phyloP scores from a whole-genome alignment of 495 filamentous ascomycete species.

The Neurospora africana region DNA sequence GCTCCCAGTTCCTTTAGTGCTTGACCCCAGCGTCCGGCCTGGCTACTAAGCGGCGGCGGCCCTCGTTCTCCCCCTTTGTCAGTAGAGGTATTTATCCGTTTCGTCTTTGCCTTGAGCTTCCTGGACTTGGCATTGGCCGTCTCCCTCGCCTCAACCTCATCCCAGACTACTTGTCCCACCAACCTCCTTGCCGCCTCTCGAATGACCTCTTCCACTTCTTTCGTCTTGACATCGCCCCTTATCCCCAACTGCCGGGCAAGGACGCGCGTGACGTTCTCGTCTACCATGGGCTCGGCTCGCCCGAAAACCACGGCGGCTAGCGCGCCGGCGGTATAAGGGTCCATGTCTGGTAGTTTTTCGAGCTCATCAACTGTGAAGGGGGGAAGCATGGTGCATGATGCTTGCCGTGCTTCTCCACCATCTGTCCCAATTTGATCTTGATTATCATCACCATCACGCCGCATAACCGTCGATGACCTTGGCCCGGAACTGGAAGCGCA shows the following conservation, averaged over 20 bases:
- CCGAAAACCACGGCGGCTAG: conserved; percentile 37
- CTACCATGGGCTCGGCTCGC: conserved; percentile 31
- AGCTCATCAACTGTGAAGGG: conserved; percentile 9
- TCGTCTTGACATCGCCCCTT: conserved; percentile 1
- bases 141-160: conserved; percentile 5
- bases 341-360: conserved; percentile 31
- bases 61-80: too few relatives aligned
- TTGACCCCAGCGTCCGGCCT: background rate
- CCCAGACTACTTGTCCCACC: conserved; percentile 24
- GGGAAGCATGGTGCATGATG: too few relatives aligned
- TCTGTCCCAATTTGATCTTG: too few relatives aligned
- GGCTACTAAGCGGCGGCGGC: background rate
- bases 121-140: too few relatives aligned
- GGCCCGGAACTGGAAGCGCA: too few relatives aligned
- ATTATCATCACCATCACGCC: too few relatives aligned
- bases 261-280: conserved; percentile 36
- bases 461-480: too few relatives aligned
- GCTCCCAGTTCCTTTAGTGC: background rate
- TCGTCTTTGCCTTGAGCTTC: too few relatives aligned
- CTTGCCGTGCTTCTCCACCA: too few relatives aligned
- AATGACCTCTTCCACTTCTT: conserved; percentile 7
- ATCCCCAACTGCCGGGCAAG: conserved; percentile 33
- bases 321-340: conserved; percentile 34
- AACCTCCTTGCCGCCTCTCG: conserved; percentile 34
- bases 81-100: too few relatives aligned